These are phyloP conservation scores for Castanea mollissima DNA, from an alignment of 306 rosid genomes.

Conservation along the genomic window DNA sequence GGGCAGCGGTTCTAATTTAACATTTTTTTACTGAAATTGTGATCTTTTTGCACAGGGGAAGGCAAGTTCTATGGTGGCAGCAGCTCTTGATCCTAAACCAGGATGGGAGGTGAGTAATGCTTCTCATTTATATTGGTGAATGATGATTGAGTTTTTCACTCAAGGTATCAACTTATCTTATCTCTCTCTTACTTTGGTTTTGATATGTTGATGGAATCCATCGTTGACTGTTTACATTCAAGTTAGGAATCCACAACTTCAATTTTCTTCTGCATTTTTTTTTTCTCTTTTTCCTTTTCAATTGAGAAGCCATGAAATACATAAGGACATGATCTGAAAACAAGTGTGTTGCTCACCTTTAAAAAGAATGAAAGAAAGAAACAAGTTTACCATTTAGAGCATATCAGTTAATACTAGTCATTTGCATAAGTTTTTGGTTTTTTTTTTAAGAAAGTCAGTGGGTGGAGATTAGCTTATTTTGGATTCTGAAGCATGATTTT, in stretches of 20 bases:
- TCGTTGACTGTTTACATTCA: background rate
- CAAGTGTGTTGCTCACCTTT: too few species aligned
- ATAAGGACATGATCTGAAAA: background rate
- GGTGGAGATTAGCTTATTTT: background rate
- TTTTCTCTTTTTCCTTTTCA: too few species aligned
- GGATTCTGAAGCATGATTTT: background rate
- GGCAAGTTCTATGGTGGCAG: conserved; percentile 96
- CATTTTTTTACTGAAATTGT: conserved; percentile 18
- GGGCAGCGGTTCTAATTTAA: background rate
- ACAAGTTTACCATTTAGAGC: background rate
- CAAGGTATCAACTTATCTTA: background rate
- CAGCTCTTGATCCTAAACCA: conserved; percentile 81
- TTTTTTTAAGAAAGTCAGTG: background rate
- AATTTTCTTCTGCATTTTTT: too few species aligned
- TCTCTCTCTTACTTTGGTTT: background rate
- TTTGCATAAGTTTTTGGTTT: background rate
- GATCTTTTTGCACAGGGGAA: conserved; percentile 57
- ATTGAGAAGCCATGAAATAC: background rate
- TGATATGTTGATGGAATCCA: background rate
- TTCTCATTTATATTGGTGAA: conserved; percentile 12
- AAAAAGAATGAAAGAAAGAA: background rate
- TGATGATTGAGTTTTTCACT: background rate
- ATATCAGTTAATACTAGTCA: background rate
- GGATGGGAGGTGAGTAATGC: conserved; percentile 82
- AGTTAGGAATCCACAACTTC: too few species aligned